Evolutionary conservation across 306 rosid species (phyloP), one percentile per base, ranked within the genome.

Genomic region (Malus orientalis): DNA sequence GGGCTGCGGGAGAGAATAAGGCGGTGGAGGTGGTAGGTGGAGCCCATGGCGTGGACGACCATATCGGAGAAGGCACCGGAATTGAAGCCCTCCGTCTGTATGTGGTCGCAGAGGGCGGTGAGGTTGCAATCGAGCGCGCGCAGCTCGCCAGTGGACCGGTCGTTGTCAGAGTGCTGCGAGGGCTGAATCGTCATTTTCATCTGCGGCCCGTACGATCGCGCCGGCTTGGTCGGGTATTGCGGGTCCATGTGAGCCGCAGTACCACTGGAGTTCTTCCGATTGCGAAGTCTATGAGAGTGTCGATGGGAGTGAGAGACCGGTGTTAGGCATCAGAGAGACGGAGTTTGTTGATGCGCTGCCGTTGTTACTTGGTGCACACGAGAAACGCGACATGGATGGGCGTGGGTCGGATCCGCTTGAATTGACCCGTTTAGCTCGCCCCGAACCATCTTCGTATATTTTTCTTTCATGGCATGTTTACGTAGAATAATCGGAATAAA

Each of bases 1-100:
- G 98, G 92, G 84, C 99, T 95, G 75, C 99, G 99, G 11, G 99
- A 92, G 74, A 95, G 92, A 75, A 95, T 87, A 60, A 95, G 91
- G 72, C 97, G 99, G 77, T 95, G 99, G 82, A 92, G 99, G 78
- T 45, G 92, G 88, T 88, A 95, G 81, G 97, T 82, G 75, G 97
- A 89, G 69, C 91, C 93, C 96, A 89, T 88, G 73, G 99, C 92
- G 75, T 88, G 87, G 57, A 95, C 91, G 36, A 95, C 77, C 76
- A 95, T 83, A 59, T 95, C 99, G 74, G 97, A 92, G 86, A 95
- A 92, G 20, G 91, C 81, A 58, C 96, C 92, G 57, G 99, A 85
- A 55, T 84, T 92, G 92, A 92, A 95, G 58, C 99, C 99, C 74
- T 95, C 99, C 75, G 86, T 79, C 74, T 90, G 99, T 75, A 95